phyloP scores from a whole-genome alignment of 176 grass and related monocot species.

The Zea luxurians region DNA sequence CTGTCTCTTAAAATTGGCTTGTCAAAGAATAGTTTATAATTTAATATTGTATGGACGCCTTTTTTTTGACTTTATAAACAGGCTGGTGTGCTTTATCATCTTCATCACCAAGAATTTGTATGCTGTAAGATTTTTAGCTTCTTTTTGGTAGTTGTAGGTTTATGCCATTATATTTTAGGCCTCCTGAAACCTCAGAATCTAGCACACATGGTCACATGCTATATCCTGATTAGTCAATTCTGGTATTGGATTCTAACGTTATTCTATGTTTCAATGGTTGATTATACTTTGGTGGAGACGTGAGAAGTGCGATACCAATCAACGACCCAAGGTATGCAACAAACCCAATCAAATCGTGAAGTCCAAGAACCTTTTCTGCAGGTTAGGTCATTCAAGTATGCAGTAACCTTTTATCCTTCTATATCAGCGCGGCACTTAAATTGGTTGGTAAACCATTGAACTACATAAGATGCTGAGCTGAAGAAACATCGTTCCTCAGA shows the following conservation, averaged over 20 bases:
- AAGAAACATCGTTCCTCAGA: background rate
- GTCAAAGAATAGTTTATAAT: background rate
- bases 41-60: background rate
- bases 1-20: slow-evolving; percentile 5
- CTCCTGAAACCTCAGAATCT: background rate
- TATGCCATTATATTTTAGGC: background rate
- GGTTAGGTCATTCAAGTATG: background rate
- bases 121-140: slow-evolving; percentile 23
- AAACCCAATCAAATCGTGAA: background rate
- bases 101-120: slow-evolving; percentile 4
- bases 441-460: slow-evolving; percentile 1
- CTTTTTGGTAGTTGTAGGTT: slow-evolving; percentile 15
- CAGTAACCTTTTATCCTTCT: background rate
- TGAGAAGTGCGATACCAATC: background rate
- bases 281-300: background rate
- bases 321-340: background rate
- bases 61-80: slow-evolving; percentile 18
- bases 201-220: background rate
- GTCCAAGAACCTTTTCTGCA: background rate
- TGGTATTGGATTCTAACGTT: slow-evolving; percentile 26
- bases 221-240: background rate
- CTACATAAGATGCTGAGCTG: background rate
- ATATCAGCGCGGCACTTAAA: background rate
- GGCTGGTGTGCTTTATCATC: background rate
- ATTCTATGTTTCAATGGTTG: slow-evolving; percentile 31